Percentiles rank a stretch among this genome's conserved stretches.
phyloP scores from a whole-genome alignment of 2,329 filamentous ascomycete species.

The Sclerotinia minor region DNA sequence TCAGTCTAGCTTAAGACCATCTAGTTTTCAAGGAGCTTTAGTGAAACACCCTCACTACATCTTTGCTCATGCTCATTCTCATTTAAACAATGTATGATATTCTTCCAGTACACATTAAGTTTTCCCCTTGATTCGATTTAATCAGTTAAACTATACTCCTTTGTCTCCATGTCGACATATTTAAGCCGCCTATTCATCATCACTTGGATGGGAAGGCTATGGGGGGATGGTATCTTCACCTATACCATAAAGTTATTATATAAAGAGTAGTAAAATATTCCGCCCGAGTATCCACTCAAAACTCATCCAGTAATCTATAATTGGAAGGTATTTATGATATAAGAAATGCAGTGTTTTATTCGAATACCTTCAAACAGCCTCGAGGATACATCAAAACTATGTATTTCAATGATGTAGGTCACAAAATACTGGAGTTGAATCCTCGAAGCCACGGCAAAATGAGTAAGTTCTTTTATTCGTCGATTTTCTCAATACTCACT shows the following conservation, averaged over 20 bases:
- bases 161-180: no score
- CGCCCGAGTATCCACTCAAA: neutral
- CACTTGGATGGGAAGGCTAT: neutral
- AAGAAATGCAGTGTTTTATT: neutral
- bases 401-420: accelerated
- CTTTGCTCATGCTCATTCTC: no score
- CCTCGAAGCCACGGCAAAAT: neutral
- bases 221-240: no score
- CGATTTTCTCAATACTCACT: neutral
- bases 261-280: neutral
- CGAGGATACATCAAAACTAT: neutral
- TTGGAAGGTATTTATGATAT: neutral
- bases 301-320: no score
- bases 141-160: no score
- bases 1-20: no score
- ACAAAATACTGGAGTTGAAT: neutral
- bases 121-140: neutral
- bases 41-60: no score
- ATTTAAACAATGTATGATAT: no score
- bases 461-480: neutral
- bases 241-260: neutral
- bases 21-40: no score
- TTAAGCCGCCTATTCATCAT: neutral
- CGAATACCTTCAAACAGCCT: neutral
- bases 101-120: no score